Conservation (phyloP, 352 stramenopile genomes). For the Pythium chondricola region DNA sequence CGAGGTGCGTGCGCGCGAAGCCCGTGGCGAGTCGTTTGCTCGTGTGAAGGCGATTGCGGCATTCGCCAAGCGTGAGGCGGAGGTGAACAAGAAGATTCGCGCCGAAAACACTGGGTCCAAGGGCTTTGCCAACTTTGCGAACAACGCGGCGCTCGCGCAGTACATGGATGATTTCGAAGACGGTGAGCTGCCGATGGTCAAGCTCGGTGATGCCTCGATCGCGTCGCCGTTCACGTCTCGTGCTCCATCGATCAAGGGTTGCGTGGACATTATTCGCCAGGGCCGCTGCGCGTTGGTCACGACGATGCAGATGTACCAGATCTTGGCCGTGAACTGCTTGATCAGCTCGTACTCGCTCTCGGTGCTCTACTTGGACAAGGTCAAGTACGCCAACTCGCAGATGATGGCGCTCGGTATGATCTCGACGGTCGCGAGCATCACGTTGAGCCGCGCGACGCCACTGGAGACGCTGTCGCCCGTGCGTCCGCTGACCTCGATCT, state of each 20-base stretch:
- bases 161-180: slow-evolving; percentile 91
- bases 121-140: slow-evolving; percentile 83
- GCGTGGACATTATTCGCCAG: slow-evolving; percentile 96
- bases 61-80: slow-evolving; percentile 79
- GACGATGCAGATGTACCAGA: slow-evolving; percentile 99
- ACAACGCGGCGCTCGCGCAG: slow-evolving; percentile 80
- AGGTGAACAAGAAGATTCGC: slow-evolving; percentile 56
- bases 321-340: slow-evolving; percentile 97
- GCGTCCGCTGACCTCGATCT: slow-evolving; percentile 93
- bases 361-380: slow-evolving; percentile 96
- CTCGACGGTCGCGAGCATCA: slow-evolving; percentile 80
- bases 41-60: slow-evolving; percentile 81
- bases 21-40: slow-evolving; percentile 81
- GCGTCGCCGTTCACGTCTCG: slow-evolving; percentile 98
- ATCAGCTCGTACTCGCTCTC: slow-evolving; percentile 98
- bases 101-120: slow-evolving; percentile 70
- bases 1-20: slow-evolving; percentile 68
- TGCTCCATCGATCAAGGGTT: slow-evolving; percentile 88
- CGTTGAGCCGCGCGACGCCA: slow-evolving; percentile 90
- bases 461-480: slow-evolving; percentile 90
- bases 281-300: slow-evolving; percentile 98
- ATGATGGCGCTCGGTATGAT: slow-evolving; percentile 88
- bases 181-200: slow-evolving; percentile 94
- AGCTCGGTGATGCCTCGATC: slow-evolving; percentile 98
- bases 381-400: slow-evolving; percentile 98